Evolutionary conservation across 2,329 filamentous ascomycete species (phyloP).

Genomic region (Seiridium unicorne): DNA sequence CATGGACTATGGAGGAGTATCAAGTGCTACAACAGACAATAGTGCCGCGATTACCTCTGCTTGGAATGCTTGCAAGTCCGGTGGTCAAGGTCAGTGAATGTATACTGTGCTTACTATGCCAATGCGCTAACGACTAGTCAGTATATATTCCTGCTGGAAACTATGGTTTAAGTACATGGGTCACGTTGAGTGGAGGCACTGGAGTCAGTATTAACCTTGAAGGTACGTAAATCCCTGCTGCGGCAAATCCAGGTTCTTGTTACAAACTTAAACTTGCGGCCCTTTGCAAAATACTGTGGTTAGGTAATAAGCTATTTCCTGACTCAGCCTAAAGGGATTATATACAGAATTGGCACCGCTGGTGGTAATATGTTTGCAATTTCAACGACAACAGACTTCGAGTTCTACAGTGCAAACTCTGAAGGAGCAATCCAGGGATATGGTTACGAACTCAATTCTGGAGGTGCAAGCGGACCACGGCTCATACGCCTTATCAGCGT

Average conservation of each 20-base stretch:
- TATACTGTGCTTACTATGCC: not conserved
- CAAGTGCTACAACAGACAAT: conserved; percentile 44
- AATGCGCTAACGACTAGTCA: not conserved
- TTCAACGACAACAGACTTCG: conserved; percentile 36
- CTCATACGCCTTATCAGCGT: conserved; percentile 41
- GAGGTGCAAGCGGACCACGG: conserved; percentile 33
- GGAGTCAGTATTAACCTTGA: conserved; percentile 37
- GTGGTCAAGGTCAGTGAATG: conserved; percentile 31
- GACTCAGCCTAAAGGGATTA: not conserved
- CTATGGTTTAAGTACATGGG: conserved; percentile 15
- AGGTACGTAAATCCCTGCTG: conserved; percentile 15
- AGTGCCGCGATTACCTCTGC: conserved; percentile 23
- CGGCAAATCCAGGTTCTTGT: not conserved
- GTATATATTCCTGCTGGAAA: conserved; percentile 15
- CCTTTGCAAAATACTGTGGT: not conserved
- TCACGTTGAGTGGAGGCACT: conserved; percentile 9
- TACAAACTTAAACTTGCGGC: no score
- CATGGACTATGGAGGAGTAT: conserved; percentile 45
- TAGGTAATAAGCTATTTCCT: not conserved
- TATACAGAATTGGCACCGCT: conserved; percentile 13
- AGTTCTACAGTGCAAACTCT: conserved; percentile 39
- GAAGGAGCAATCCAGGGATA: conserved; percentile 48
- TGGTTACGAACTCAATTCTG: conserved; percentile 41
- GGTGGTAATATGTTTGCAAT: conserved; percentile 16
- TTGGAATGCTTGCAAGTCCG: conserved; percentile 39